Percentiles rank a stretch among this genome's conserved stretches.
phyloP scores from a whole-genome alignment of 257 asterid species.

The Catharanthus roseus region DNA sequence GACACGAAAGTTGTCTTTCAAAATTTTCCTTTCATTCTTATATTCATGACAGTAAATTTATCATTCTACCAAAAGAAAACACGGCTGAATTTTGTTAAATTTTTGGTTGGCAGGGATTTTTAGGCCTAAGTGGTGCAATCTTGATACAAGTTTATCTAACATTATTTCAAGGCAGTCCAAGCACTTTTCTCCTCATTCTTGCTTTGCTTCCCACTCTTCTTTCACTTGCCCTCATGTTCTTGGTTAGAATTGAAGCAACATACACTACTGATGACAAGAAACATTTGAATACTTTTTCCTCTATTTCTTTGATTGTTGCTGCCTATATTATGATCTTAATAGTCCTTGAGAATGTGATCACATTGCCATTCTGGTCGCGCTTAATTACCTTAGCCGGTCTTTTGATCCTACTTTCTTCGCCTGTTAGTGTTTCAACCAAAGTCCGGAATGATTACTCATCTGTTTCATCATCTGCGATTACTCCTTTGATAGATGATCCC shows the following conservation, averaged over 20 bases:
- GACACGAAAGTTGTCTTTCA: no score
- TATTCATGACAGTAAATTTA: not conserved
- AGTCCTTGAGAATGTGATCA: slow-evolving; percentile 38
- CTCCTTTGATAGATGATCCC: slow-evolving; percentile 37
- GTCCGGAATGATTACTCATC: slow-evolving; percentile 35
- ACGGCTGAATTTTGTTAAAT: not conserved
- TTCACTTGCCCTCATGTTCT: slow-evolving; percentile 59
- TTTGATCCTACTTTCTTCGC: slow-evolving; percentile 53
- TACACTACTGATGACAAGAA: slow-evolving; percentile 36
- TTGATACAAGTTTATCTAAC: slow-evolving; percentile 71
- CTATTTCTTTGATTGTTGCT: slow-evolving; percentile 53
- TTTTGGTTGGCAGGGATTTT: slow-evolving; percentile 59
- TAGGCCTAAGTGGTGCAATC: slow-evolving; percentile 92
- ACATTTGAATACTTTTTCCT: slow-evolving; percentile 56
- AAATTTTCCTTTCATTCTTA: not conserved
- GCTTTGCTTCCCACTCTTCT: slow-evolving; percentile 62
- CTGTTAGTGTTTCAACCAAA: slow-evolving; percentile 39
- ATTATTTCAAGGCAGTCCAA: slow-evolving; percentile 60
- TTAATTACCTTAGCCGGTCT: slow-evolving; percentile 43
- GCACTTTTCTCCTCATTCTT: slow-evolving; percentile 66
- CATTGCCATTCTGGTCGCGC: slow-evolving; percentile 41
- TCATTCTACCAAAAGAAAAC: not conserved
- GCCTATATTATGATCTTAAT: slow-evolving; percentile 61
- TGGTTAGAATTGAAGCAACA: slow-evolving; percentile 44
- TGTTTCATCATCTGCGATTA: slow-evolving; percentile 17